These are phyloP conservation scores for Pisolithus sp. DNA, from an alignment of 768 basidiomycete genomes.

Conservation along the genomic window DNA sequence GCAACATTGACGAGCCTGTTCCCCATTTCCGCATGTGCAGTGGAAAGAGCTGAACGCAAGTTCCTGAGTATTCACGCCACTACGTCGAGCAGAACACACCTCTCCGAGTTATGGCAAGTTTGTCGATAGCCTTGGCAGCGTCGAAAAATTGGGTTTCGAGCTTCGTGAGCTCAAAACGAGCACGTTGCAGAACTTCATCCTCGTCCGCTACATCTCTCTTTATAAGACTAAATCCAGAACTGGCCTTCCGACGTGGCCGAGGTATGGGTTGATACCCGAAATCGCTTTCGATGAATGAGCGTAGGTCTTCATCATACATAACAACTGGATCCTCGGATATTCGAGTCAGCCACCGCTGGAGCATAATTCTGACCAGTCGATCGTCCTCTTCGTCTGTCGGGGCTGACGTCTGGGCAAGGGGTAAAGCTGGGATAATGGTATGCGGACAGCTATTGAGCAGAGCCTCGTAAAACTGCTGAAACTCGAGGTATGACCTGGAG, in stretches of 20 bases:
- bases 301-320: constrained; percentile 84
- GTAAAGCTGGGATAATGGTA: constrained; percentile 92
- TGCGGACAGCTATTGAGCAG: constrained; percentile 89
- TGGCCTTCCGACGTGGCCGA: constrained; percentile 62
- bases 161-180: constrained; percentile 87
- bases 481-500: constrained; percentile 91
- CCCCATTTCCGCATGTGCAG: constrained; percentile 83
- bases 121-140: constrained; percentile 86
- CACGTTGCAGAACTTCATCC: constrained; percentile 86
- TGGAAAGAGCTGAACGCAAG: constrained; percentile 55
- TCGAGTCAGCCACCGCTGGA: constrained; percentile 91
- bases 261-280: constrained; percentile 92
- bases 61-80: neutral
- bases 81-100: constrained; percentile 36
- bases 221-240: constrained; percentile 71
- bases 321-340: constrained; percentile 91
- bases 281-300: constrained; percentile 94
- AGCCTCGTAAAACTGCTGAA: constrained; percentile 89
- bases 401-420: constrained; percentile 93
- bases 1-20: constrained; percentile 87
- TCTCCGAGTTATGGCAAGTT: constrained; percentile 73
- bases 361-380: constrained; percentile 86
- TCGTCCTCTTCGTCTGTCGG: constrained; percentile 98
- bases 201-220: constrained; percentile 83
- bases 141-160: constrained; percentile 91